phyloP scores from a whole-genome alignment of 208 protist species.

The Trypanosoma melophagium region DNA sequence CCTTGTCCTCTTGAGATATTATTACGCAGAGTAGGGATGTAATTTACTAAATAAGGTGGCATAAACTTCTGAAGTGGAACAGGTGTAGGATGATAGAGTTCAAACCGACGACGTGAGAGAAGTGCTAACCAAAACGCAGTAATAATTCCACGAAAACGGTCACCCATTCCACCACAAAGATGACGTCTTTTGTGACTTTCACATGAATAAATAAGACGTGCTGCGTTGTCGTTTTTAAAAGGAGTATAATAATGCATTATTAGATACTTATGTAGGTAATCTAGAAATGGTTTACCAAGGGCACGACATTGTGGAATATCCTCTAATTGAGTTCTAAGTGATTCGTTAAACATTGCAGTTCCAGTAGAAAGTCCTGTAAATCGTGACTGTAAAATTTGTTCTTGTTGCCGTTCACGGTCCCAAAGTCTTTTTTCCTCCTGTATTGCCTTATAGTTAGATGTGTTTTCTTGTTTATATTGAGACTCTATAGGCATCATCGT shows the following conservation, averaged over 20 bases:
- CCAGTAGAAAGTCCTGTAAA: not conserved
- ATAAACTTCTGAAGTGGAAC: constrained; percentile 21
- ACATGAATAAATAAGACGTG: constrained; percentile 28
- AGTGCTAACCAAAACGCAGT: constrained; percentile 22
- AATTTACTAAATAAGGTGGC: constrained; percentile 20
- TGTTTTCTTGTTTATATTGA: not conserved
- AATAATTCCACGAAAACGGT: constrained; percentile 31
- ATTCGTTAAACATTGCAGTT: constrained; percentile 1
- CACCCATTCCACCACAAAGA: constrained; percentile 33
- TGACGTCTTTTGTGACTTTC: constrained; percentile 21
- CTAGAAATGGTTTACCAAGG: not conserved
- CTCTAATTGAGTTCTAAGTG: not conserved
- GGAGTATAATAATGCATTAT: constrained; percentile 1
- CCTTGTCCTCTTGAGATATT: not conserved
- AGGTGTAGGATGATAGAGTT: constrained; percentile 24
- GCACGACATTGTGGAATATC: constrained; percentile 12
- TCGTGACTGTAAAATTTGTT: not conserved
- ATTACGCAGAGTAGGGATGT: constrained; percentile 10
- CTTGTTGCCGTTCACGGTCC: not conserved
- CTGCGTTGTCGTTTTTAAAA: not conserved
- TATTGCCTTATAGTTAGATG: not conserved
- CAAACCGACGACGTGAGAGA: constrained; percentile 20
- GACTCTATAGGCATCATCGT: not conserved
- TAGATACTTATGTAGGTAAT: constrained; percentile 8
- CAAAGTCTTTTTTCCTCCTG: constrained; percentile 3